phyloP scores from a whole-genome alignment of 2,329 filamentous ascomycete genomes.

The Diaporthe amygdali region DNA sequence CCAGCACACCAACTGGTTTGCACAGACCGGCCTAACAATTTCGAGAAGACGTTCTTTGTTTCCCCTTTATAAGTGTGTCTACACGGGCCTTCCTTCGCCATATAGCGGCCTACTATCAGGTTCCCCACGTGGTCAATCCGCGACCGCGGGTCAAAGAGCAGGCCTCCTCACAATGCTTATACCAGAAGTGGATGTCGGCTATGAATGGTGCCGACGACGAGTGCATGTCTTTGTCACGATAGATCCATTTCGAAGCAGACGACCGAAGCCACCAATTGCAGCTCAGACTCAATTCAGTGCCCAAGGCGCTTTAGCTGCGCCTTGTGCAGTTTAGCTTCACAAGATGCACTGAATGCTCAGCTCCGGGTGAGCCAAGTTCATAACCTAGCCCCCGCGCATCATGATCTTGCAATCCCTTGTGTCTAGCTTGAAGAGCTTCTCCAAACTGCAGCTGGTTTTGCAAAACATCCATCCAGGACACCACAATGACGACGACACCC shows the following conservation, averaged over 20 bases:
- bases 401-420: not conserved
- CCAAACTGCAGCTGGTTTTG: too few relatives aligned
- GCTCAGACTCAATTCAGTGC: not conserved
- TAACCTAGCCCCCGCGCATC: slow-evolving; percentile 1
- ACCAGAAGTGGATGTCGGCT: not conserved
- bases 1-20: not conserved
- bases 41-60: not conserved
- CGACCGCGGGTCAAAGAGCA: not conserved
- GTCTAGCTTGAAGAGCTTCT: not conserved
- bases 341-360: not conserved
- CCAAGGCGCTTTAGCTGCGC: not conserved
- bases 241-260: not conserved
- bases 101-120: not conserved
- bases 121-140: not conserved
- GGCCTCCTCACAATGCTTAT: not conserved
- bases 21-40: not conserved
- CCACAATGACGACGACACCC: not conserved
- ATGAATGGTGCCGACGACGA: not conserved
- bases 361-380: not conserved
- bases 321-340: not conserved
- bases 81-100: not conserved
- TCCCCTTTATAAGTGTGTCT: not conserved
- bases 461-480: not conserved
- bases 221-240: slow-evolving; percentile 5
- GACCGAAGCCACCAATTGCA: not conserved